These are phyloP conservation scores for Naganishia albida DNA, from an alignment of 1,284 basidiomycete species.

Conservation along the genomic window DNA sequence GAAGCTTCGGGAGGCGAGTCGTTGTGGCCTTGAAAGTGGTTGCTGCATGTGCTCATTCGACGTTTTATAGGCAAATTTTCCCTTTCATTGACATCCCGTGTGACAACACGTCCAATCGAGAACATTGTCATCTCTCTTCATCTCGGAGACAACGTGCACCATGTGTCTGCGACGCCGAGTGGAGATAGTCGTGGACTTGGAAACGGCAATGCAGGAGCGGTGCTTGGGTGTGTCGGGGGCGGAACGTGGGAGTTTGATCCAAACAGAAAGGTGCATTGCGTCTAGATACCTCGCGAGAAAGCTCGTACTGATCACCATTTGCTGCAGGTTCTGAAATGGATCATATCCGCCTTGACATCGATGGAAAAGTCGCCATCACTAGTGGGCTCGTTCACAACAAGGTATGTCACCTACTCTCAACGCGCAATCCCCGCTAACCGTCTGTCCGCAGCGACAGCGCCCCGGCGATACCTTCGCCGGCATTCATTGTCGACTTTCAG, in stretches of 20 bases:
- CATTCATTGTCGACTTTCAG: slow-evolving; percentile 70
- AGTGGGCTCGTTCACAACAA: slow-evolving; percentile 72
- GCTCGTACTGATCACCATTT: slow-evolving; percentile 1
- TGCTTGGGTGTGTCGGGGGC: slow-evolving; percentile 55
- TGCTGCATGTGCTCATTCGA: slow-evolving; percentile 1
- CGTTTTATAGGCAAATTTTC: slow-evolving; percentile 65
- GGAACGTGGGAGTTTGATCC: slow-evolving; percentile 78
- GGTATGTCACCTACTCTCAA: slow-evolving; percentile 41
- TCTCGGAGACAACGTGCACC: slow-evolving; percentile 70
- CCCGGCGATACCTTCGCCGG: slow-evolving; percentile 62
- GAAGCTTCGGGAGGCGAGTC: slow-evolving; percentile 65
- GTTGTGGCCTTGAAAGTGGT: neutral
- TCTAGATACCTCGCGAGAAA: neutral
- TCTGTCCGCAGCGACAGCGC: neutral
- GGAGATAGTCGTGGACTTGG: slow-evolving; percentile 46
- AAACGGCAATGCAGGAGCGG: slow-evolving; percentile 40
- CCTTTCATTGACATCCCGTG: slow-evolving; percentile 67
- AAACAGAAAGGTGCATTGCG: slow-evolving; percentile 60
- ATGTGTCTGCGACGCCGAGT: slow-evolving; percentile 51
- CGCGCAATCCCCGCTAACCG: neutral
- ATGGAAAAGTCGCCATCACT: slow-evolving; percentile 69
- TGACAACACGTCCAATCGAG: slow-evolving; percentile 68
- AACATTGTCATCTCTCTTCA: slow-evolving; percentile 69
- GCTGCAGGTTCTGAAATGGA: slow-evolving; percentile 69
- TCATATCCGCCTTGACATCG: slow-evolving; percentile 67